phyloP scores from a whole-genome alignment of 208 protist genomes.

The Phytomonas sp. region DNA sequence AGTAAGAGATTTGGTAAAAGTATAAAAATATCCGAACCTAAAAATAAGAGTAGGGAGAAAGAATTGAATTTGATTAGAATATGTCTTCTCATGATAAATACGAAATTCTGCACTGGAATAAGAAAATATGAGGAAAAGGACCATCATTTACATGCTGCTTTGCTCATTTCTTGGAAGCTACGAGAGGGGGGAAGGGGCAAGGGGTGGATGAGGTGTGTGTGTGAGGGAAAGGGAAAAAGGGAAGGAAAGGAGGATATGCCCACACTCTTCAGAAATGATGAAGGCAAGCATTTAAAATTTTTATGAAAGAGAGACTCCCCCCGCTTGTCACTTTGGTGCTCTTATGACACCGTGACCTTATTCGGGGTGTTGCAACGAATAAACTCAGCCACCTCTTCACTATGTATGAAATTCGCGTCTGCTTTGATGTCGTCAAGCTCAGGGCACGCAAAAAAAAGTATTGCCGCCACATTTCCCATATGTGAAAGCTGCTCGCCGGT shows the following conservation, averaged over 20 bases:
- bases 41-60: slow-evolving; percentile 21
- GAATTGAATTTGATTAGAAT: not conserved
- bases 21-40: slow-evolving; percentile 8
- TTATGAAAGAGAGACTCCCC: too few relatives aligned
- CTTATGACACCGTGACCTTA: slow-evolving; percentile 22
- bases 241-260: too few relatives aligned
- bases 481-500: slow-evolving; percentile 92
- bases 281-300: too few relatives aligned
- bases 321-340: too few relatives aligned
- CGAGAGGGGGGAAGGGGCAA: too few relatives aligned
- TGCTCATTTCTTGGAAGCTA: too few relatives aligned
- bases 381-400: slow-evolving; percentile 52
- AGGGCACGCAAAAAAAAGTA: slow-evolving; percentile 87
- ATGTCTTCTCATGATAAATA: not conserved
- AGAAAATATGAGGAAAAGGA: slow-evolving; percentile 4
- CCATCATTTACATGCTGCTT: not conserved
- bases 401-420: slow-evolving; percentile 45
- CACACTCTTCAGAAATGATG: too few relatives aligned
- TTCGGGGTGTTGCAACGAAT: slow-evolving; percentile 45
- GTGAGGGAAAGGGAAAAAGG: too few relatives aligned
- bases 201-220: too few relatives aligned
- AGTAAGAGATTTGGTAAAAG: slow-evolving; percentile 2
- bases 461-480: slow-evolving; percentile 90
- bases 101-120: slow-evolving; percentile 3
- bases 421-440: slow-evolving; percentile 87